phyloP scores from a whole-genome alignment of 805 yeast genomes.

The Candida nanaspora region DNA sequence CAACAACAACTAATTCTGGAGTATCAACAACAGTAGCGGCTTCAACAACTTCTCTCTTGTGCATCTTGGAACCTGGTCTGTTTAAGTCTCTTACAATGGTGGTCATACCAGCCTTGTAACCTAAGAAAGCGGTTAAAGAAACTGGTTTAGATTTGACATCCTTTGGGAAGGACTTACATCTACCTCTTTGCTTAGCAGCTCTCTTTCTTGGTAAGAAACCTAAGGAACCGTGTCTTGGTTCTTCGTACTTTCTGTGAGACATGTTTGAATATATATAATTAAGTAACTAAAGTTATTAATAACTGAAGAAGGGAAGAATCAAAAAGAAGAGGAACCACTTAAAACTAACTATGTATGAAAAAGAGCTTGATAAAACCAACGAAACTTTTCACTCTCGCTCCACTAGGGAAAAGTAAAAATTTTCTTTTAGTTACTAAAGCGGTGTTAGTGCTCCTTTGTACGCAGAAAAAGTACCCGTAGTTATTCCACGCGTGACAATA shows the following conservation, averaged over 20 bases:
- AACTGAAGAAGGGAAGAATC: not conserved
- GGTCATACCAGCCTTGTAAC: slow-evolving; percentile 99
- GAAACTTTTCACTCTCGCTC: too few relatives aligned
- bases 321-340: not conserved
- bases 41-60: slow-evolving; percentile 99
- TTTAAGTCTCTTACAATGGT: slow-evolving; percentile 99
- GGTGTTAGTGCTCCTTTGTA: too few relatives aligned
- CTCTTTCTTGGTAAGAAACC: slow-evolving; percentile 99
- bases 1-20: slow-evolving; percentile 97
- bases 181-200: slow-evolving; percentile 97
- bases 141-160: slow-evolving; percentile 97
- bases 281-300: slow-evolving; percentile 3
- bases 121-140: slow-evolving; percentile 98
- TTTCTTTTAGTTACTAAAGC: too few relatives aligned
- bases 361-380: too few relatives aligned
- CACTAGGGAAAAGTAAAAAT: too few relatives aligned
- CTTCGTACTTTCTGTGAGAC: slow-evolving; percentile 99
- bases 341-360: not conserved
- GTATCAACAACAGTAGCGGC: slow-evolving; percentile 99
- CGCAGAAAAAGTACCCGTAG: too few relatives aligned
- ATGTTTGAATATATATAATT: slow-evolving; percentile 29
- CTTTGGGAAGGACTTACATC: slow-evolving; percentile 98
- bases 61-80: slow-evolving; percentile 99
- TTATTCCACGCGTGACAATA: too few relatives aligned
- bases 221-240: slow-evolving; percentile 99